Evolutionary conservation across 352 stramenopile genomes (phyloP).

Genomic region (Pythium utonaiense): DNA sequence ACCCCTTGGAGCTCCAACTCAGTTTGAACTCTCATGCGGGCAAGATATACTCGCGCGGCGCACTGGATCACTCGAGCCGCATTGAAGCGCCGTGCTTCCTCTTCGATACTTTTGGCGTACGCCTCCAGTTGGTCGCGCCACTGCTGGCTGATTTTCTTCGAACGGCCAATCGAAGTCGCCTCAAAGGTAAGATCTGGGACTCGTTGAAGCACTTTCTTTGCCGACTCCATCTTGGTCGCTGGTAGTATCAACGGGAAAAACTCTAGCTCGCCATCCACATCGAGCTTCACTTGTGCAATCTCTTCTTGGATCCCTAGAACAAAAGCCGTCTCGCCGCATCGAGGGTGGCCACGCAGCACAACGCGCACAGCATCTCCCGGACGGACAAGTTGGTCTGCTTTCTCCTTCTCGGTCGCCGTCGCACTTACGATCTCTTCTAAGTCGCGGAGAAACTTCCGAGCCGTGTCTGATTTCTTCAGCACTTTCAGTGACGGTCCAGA

Average conservation of each 20-base stretch:
- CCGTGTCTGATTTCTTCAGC: slow-evolving; percentile 41
- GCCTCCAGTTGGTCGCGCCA: slow-evolving; percentile 58
- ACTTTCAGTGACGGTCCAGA: slow-evolving; percentile 16
- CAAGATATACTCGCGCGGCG: slow-evolving; percentile 61
- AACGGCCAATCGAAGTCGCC: slow-evolving; percentile 35
- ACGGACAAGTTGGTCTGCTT: slow-evolving; percentile 32
- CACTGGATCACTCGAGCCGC: slow-evolving; percentile 75
- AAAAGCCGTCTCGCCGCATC: slow-evolving; percentile 72
- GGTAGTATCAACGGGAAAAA: slow-evolving; percentile 70
- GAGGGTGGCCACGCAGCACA: slow-evolving; percentile 68
- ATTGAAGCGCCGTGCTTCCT: slow-evolving; percentile 65
- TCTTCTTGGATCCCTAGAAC: slow-evolving; percentile 59
- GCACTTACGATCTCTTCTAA: slow-evolving; percentile 53
- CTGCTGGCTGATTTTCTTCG: slow-evolving; percentile 34
- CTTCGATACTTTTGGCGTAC: slow-evolving; percentile 56
- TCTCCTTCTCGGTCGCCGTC: slow-evolving; percentile 37
- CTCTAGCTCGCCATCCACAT: slow-evolving; percentile 73
- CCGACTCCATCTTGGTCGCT: slow-evolving; percentile 48
- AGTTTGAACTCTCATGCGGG: slow-evolving; percentile 50
- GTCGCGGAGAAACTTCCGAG: slow-evolving; percentile 53
- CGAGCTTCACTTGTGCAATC: slow-evolving; percentile 77
- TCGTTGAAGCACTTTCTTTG: slow-evolving; percentile 52
- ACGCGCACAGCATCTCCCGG: slow-evolving; percentile 63
- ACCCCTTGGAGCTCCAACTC: slow-evolving; percentile 70
- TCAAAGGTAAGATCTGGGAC: slow-evolving; percentile 65